Evolutionary conservation across 2,329 filamentous ascomycete genomes (phyloP), one percentile per base, ranked within the genome.

Genomic region (Trichoderma sp.): DNA sequence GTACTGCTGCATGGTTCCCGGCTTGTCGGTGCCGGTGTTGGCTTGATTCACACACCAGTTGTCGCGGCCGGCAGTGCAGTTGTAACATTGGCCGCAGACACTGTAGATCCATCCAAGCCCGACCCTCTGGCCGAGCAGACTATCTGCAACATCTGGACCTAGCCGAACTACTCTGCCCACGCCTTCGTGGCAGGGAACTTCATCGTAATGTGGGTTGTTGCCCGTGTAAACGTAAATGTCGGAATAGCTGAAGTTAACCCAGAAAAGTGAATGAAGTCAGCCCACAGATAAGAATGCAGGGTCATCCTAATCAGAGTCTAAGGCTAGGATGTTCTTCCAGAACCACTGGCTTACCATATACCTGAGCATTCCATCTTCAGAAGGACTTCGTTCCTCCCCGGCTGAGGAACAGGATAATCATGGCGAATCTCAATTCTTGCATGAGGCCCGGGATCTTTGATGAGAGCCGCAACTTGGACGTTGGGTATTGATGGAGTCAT

Each of bases 311-410:
- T 41, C 3, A 26, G 41, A 15, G 12, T 9, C 12, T 19, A 6
- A 5, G 7, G 26, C 9, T 39, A 3, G 26, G 12, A 9, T 30
- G 24, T 0, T 43, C 1, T 2, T n/a, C 10, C 12, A 34, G 26
- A 14, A 4, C 19, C 3, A 15, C n/a, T 1, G 41, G 43, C 57
- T 51, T 3, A 60, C 57, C 57, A 60, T 19, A 60, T 60, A 10
- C 57, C 57, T n/a, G 57, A 60, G 34, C 57, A 60, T 50, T 60
- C 57, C 57, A 60, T 60, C 19, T 60, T 60, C 28, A 60, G 17
- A n/a, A 60, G 28, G 19, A 60, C 57, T 43, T 60, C 57, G 51
- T 60, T 43, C 28, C 41, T 24, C 2, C 57, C 57, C 9, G 57
- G 57, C 24, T 51, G 21, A 19, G 57, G 30, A 21, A 60, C 57